Base-by-base conservation (phyloP, 2,329 filamentous ascomycete genomes). In the Lasiodiplodia sp. region DNA sequence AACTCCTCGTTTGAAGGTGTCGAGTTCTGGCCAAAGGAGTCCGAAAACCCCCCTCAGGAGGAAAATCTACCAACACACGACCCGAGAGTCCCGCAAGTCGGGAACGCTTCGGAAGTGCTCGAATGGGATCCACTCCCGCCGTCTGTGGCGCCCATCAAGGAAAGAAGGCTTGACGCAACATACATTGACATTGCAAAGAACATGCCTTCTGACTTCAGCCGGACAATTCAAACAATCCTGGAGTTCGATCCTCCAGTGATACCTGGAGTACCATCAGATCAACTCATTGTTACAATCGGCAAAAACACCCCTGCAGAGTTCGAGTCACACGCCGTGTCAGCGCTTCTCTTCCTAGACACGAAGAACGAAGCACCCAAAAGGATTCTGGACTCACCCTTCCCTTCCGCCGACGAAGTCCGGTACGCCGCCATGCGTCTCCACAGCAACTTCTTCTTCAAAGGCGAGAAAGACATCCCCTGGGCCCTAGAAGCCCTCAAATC, bases 281-380 rank as follows among this genome's bases (percentile, higher is more conserved):
- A 31, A 4, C 38, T 47, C 16, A 31, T 31, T 16, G n/a, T 23
- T 4, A 44, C 7, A 10, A 12, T 49, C 6, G 11, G 21, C 2
- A 16, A 28, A 8, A 31, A 71, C 69, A 8, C 69, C 67, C 3
- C 52, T 51, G 28, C 44, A n/a, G 14, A 51, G 44, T 60, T n/a
- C 37, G 79, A 80, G 66, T 77, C 74, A 1, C 70, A 75, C 12
- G 76, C 80, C n/a, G 70, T 78, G 2, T 73, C 78, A 4, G 75
- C 75, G 0, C 51, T 81, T 16, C 69, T 81, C 7, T 76, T 76
- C 67, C 69, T 81, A 2, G 76, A 79, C 62, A 71, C 72, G 4
- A 70, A 70, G 10, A 72, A 73, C 10, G 68, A 70, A 2, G 64
- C 72, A 1, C 47, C 62, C 4, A 23, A 71, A 8, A 70, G 74